Conservation (phyloP, 2,329 filamentous ascomycete genomes). For the Hypoxylon sp. region DNA sequence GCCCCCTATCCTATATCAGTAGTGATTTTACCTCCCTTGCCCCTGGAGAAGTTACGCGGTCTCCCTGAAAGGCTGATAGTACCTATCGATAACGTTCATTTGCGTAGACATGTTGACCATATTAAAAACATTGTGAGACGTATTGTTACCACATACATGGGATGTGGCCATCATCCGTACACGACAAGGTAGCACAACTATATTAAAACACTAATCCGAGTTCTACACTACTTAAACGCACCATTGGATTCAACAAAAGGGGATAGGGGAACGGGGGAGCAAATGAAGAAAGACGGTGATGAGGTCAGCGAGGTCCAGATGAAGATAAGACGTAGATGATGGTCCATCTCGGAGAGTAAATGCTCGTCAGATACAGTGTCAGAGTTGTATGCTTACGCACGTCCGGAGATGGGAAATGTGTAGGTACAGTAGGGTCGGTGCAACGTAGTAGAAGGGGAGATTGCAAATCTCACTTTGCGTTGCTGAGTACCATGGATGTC, state of each 20-base stretch:
- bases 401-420: neutral
- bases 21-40: neutral
- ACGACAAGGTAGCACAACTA: neutral
- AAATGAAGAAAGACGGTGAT: neutral
- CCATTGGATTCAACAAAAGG: neutral
- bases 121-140: neutral
- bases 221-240: neutral
- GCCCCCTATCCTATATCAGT: neutral
- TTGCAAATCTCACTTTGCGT: neutral
- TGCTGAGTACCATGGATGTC: neutral
- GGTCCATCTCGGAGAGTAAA: neutral
- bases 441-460: neutral
- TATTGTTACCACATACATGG: neutral
- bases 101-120: neutral
- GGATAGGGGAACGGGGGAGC: neutral
- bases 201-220: neutral
- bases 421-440: neutral
- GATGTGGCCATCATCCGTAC: neutral
- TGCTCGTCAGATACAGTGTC: neutral
- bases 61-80: neutral
- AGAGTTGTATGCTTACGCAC: neutral
- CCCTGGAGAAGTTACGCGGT: neutral
- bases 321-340: neutral
- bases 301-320: neutral
- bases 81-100: neutral